These are phyloP conservation scores for Raphanus raphanistrum DNA, from an alignment of 345 rosid species.

Conservation along the genomic window DNA sequence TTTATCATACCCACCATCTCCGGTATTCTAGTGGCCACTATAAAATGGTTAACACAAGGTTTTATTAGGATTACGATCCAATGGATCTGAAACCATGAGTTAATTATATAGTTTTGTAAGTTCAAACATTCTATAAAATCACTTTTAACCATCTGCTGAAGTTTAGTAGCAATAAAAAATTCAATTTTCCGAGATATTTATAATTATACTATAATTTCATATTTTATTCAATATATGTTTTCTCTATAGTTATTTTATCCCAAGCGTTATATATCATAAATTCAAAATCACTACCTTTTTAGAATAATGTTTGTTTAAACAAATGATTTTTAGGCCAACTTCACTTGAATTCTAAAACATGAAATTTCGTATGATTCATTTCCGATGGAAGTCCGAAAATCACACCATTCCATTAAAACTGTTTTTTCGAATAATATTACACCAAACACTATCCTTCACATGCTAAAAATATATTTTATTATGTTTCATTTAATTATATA, in stretches of 20 bases:
- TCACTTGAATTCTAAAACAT: too few species aligned
- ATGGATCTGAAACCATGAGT: background rate
- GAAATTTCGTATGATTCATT: too few species aligned
- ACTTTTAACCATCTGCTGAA: background rate
- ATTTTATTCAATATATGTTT: background rate
- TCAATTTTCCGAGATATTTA: background rate
- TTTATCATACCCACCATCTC: conserved; percentile 4
- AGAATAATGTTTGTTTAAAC: background rate
- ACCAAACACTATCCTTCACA: too few species aligned
- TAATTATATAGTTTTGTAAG: background rate
- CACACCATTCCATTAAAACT: too few species aligned
- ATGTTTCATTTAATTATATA: too few species aligned
- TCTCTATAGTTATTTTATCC: background rate
- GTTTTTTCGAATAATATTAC: too few species aligned
- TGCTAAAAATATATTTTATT: too few species aligned
- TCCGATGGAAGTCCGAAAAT: too few species aligned
- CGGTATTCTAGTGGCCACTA: background rate
- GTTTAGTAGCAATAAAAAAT: background rate
- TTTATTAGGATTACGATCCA: background rate
- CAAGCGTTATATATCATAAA: background rate
- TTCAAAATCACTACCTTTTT: background rate
- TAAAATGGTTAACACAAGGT: background rate
- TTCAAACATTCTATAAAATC: background rate
- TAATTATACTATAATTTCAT: background rate
- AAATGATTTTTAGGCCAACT: too few species aligned